These are phyloP conservation scores for Aegilops longissima DNA, from an alignment of 176 grass and related monocot genomes.

Conservation along the genomic window DNA sequence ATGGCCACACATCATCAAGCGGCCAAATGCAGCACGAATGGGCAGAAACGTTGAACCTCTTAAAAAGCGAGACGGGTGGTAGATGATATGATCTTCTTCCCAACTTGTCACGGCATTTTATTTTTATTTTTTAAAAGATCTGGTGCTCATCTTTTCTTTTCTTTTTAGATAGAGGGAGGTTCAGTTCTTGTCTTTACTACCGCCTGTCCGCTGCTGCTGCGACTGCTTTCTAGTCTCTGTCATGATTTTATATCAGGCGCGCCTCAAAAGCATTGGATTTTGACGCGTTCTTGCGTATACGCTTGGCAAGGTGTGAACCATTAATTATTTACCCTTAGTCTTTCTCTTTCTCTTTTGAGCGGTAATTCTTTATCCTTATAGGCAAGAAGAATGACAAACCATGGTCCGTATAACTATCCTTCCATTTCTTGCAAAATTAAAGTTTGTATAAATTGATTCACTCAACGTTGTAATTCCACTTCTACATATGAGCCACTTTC, in stretches of 20 bases:
- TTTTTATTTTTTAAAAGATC: not conserved
- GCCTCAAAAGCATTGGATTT: not conserved
- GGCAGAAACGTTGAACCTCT: not conserved
- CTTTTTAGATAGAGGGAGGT: not conserved
- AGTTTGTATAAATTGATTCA: not conserved
- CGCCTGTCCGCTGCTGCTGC: not conserved
- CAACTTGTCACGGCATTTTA: not conserved
- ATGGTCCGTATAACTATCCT: too few species aligned
- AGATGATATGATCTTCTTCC: not conserved
- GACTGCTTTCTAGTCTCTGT: constrained; percentile 28
- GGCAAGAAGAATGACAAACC: too few species aligned
- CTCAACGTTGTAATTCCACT: not conserved
- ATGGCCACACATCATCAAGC: not conserved
- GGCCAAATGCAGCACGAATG: not conserved
- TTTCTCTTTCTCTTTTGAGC: too few species aligned
- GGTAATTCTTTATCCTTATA: too few species aligned
- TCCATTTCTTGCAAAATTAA: not conserved
- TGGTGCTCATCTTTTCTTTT: not conserved
- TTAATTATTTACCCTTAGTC: too few species aligned
- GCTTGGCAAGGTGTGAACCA: not conserved
- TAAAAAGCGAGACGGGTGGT: not conserved
- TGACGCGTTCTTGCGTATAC: not conserved
- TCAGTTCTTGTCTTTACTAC: not conserved
- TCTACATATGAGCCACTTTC: not conserved
- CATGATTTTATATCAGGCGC: not conserved